Evolutionary conservation across 805 yeast genomes (phyloP).

Genomic region (Wickerhamomyces bovis): DNA sequence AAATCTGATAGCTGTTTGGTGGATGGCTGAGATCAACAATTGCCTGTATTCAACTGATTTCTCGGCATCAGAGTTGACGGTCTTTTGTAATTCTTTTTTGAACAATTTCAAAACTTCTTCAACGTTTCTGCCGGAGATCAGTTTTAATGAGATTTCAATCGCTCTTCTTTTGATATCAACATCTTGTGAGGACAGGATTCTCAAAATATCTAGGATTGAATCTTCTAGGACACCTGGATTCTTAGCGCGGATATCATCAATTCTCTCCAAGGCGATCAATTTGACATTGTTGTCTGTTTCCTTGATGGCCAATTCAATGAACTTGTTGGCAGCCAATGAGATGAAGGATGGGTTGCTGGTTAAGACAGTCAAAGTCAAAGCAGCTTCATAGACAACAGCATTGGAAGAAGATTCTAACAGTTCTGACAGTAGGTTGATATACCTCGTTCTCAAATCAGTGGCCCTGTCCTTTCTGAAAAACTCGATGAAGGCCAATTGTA

Average conservation of each 20-base stretch:
- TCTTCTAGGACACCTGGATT: slow-evolving; percentile 84
- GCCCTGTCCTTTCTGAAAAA: slow-evolving; percentile 77
- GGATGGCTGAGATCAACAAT: slow-evolving; percentile 80
- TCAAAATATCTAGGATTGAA: slow-evolving; percentile 75
- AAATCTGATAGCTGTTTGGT: slow-evolving; percentile 80
- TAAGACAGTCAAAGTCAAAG: slow-evolving; percentile 64
- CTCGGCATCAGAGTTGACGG: slow-evolving; percentile 66
- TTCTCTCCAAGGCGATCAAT: slow-evolving; percentile 82
- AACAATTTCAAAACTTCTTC: slow-evolving; percentile 89
- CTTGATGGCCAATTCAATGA: slow-evolving; percentile 81
- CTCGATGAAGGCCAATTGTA: slow-evolving; percentile 87
- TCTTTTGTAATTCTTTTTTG: slow-evolving; percentile 81
- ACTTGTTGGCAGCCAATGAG: slow-evolving; percentile 74
- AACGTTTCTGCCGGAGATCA: slow-evolving; percentile 82
- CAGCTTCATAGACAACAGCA: slow-evolving; percentile 87
- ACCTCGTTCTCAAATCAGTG: slow-evolving; percentile 62
- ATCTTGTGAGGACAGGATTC: slow-evolving; percentile 84
- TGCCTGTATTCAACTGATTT: slow-evolving; percentile 84
- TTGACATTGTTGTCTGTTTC: slow-evolving; percentile 96
- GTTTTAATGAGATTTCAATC: slow-evolving; percentile 70
- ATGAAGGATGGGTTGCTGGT: slow-evolving; percentile 61
- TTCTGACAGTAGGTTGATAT: slow-evolving; percentile 65
- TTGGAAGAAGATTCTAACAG: slow-evolving; percentile 61
- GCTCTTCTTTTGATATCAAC: slow-evolving; percentile 88
- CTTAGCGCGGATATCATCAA: slow-evolving; percentile 63